Evolutionary conservation across 371 early-diverging fungal species (phyloP).

Genomic region (Circinella umbellata): DNA sequence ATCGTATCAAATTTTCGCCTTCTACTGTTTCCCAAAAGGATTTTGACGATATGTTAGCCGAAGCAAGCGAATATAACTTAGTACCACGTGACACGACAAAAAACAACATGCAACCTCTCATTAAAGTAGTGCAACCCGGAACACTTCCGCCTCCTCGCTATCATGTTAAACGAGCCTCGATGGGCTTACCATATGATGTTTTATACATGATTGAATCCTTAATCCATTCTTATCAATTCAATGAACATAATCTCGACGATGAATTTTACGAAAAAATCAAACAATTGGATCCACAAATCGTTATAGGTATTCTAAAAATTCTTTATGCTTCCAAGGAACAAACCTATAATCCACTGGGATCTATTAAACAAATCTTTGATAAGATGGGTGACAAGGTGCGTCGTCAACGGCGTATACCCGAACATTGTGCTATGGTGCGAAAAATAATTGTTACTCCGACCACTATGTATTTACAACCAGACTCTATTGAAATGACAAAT

Average conservation of each 20-base stretch:
- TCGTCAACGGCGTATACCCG: constrained; percentile 39
- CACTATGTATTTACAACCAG: constrained; percentile 58
- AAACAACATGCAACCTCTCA: background rate
- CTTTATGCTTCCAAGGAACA: constrained; percentile 34
- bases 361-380: constrained; percentile 25
- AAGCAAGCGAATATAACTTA: constrained; percentile 49
- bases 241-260: constrained; percentile 47
- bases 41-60: constrained; percentile 31
- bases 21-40: background rate
- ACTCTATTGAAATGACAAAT: constrained; percentile 66
- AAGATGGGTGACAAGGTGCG: constrained; percentile 23
- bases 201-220: constrained; percentile 54
- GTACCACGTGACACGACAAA: constrained; percentile 28
- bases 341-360: constrained; percentile 39
- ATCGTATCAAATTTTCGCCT: constrained; percentile 33
- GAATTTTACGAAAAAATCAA: constrained; percentile 32
- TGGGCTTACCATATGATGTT: constrained; percentile 35
- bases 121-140: background rate
- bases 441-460: constrained; percentile 70
- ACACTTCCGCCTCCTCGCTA: background rate
- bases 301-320: constrained; percentile 41
- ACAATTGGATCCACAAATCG: constrained; percentile 29
- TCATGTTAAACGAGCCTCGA: constrained; percentile 29
- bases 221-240: constrained; percentile 38
- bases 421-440: constrained; percentile 58